These are phyloP conservation scores for Epichloe festucae DNA, from an alignment of 2,329 filamentous ascomycete species.

Conservation along the genomic window DNA sequence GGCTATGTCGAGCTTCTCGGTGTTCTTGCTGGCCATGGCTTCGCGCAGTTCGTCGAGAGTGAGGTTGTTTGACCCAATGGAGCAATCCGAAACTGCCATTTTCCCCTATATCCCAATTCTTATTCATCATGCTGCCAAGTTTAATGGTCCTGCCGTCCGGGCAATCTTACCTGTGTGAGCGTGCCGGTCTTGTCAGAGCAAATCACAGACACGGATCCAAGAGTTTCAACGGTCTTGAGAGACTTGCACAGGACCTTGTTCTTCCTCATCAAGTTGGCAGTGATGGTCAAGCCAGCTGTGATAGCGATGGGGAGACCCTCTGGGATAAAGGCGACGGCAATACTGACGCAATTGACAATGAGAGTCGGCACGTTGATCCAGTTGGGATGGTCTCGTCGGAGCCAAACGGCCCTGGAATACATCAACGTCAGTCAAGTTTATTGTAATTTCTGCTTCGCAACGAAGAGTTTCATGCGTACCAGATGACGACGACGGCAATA, in stretches of 20 bases:
- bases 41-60: conserved; percentile 38
- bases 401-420: conserved; percentile 47
- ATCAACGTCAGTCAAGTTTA: background rate
- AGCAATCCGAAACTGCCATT: conserved; percentile 60
- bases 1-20: conserved; percentile 21
- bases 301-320: conserved; percentile 61
- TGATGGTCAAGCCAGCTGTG: conserved; percentile 60
- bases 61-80: conserved; percentile 39
- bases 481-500: conserved; percentile 49
- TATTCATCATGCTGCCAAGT: no score
- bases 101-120: conserved; percentile 36
- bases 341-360: conserved; percentile 60
- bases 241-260: conserved; percentile 71
- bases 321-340: conserved; percentile 64
- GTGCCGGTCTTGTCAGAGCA: conserved; percentile 71
- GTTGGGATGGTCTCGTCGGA: conserved; percentile 50
- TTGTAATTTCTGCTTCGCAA: background rate
- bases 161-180: conserved; percentile 36
- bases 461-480: conserved; percentile 28
- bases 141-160: no score
- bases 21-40: conserved; percentile 13
- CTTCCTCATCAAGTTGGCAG: conserved; percentile 62
- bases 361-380: conserved; percentile 63
- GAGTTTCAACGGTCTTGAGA: conserved; percentile 64
- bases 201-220: conserved; percentile 59